Conservation (phyloP, 495 filamentous ascomycete species). For the Penicillium odoratum region DNA sequence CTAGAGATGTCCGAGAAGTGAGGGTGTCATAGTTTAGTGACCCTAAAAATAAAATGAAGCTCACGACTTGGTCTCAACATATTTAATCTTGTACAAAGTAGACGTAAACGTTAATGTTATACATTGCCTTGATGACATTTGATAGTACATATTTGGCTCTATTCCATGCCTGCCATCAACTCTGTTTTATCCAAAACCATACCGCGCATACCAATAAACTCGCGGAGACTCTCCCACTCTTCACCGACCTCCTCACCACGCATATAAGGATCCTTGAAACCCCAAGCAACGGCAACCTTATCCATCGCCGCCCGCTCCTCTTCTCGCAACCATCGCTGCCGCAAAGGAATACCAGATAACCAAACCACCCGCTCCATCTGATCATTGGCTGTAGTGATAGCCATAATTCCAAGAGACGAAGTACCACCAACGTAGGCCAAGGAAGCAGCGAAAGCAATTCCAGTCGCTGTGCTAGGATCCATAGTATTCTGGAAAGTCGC, state of each 20-base stretch:
- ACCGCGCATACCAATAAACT: constrained; percentile 74
- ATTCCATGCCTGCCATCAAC: constrained; percentile 91
- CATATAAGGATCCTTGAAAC: constrained; percentile 76
- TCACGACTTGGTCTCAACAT: constrained; percentile 32
- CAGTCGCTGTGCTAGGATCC: constrained; percentile 67
- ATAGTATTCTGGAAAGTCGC: constrained; percentile 65
- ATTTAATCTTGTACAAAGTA: constrained; percentile 1
- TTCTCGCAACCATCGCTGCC: constrained; percentile 87
- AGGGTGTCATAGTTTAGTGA: constrained; percentile 37
- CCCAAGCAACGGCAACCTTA: constrained; percentile 82
- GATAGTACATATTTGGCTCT: constrained; percentile 14
- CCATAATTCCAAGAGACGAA: constrained; percentile 76
- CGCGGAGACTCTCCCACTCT: constrained; percentile 81
- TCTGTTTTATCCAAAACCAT: constrained; percentile 89
- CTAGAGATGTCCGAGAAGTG: constrained; percentile 27
- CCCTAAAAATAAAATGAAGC: constrained; percentile 38
- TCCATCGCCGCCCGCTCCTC: constrained; percentile 91
- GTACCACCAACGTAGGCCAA: constrained; percentile 79
- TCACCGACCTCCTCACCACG: constrained; percentile 87
- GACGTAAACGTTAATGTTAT: not conserved
- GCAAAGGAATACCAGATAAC: constrained; percentile 74
- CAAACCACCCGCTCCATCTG: constrained; percentile 93
- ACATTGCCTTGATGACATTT: not conserved
- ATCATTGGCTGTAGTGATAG: constrained; percentile 82
- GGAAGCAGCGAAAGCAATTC: constrained; percentile 77